Evolutionary conservation across 495 filamentous ascomycete genomes (phyloP).

Genomic region (Lasiosphaeris hirsuta): DNA sequence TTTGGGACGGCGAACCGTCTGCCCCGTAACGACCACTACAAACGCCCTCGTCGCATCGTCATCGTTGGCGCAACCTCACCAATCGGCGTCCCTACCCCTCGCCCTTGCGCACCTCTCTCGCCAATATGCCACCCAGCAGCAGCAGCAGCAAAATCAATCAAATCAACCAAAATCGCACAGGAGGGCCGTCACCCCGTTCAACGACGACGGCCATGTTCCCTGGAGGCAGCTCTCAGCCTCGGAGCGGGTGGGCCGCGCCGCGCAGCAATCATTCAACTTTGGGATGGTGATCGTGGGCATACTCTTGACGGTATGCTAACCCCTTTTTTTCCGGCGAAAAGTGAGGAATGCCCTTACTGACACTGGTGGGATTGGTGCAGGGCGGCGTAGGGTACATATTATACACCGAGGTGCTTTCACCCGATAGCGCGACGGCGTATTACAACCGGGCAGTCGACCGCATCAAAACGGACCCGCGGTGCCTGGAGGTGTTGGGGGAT

Average conservation of each 20-base stretch:
- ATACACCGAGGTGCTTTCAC: slow-evolving; percentile 82
- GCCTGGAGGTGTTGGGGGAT: slow-evolving; percentile 70
- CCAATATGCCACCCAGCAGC: slow-evolving; percentile 35
- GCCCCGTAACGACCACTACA: slow-evolving; percentile 3
- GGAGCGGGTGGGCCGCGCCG: slow-evolving; percentile 82
- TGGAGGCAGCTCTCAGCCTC: slow-evolving; percentile 70
- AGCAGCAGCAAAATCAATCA: slow-evolving; percentile 16
- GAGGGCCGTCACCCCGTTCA: slow-evolving; percentile 72
- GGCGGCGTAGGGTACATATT: slow-evolving; percentile 73
- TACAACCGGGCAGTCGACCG: slow-evolving; percentile 85
- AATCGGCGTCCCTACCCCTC: neutral
- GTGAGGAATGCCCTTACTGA: slow-evolving; percentile 10
- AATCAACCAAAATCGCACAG: slow-evolving; percentile 35
- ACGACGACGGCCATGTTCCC: slow-evolving; percentile 73
- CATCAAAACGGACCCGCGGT: slow-evolving; percentile 67
- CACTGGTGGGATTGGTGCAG: slow-evolving; percentile 37
- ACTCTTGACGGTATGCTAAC: slow-evolving; percentile 61
- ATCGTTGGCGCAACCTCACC: neutral
- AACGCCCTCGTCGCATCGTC: neutral
- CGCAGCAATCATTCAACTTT: slow-evolving; percentile 88
- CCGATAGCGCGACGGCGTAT: slow-evolving; percentile 78
- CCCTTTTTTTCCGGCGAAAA: neutral
- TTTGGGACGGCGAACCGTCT: slow-evolving; percentile 13
- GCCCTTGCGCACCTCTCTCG: slow-evolving; percentile 18
- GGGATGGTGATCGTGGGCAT: slow-evolving; percentile 71